Evolutionary conservation across 2,329 filamentous ascomycete genomes (phyloP).

Genomic region (Botrytis sinoallii): DNA sequence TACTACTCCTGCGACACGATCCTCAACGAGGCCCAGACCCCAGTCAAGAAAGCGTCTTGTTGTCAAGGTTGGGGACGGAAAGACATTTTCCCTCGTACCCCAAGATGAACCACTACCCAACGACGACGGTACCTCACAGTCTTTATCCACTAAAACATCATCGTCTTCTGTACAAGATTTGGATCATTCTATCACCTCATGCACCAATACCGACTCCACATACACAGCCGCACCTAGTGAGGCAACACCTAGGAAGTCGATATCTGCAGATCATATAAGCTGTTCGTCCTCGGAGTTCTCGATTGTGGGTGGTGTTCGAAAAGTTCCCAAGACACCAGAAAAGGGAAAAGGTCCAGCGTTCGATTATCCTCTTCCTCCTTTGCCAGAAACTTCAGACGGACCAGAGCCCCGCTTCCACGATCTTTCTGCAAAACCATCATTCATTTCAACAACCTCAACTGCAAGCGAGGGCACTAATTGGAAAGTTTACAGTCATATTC

Average conservation of each 20-base stretch:
- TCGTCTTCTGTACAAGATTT: slow-evolving; percentile 32
- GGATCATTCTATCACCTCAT: slow-evolving; percentile 34
- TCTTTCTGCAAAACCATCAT: slow-evolving; percentile 37
- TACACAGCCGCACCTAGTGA: slow-evolving; percentile 28
- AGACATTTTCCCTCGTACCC: slow-evolving; percentile 36
- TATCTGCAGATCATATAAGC: slow-evolving; percentile 36
- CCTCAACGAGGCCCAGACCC: slow-evolving; percentile 31
- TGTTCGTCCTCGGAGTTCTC: slow-evolving; percentile 37
- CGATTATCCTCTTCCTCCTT: slow-evolving; percentile 30
- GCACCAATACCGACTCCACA: slow-evolving; percentile 26
- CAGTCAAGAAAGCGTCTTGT: slow-evolving; percentile 33
- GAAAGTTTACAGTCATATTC: slow-evolving; percentile 34
- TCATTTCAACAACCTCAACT: slow-evolving; percentile 36
- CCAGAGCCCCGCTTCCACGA: slow-evolving; percentile 29
- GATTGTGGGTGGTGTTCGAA: slow-evolving; percentile 38
- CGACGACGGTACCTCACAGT: slow-evolving; percentile 26
- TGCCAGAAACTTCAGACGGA: slow-evolving; percentile 31
- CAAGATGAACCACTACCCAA: slow-evolving; percentile 28
- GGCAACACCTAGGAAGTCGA: slow-evolving; percentile 29
- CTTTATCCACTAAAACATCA: slow-evolving; percentile 27
- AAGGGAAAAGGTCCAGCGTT: slow-evolving; percentile 31
- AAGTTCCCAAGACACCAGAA: slow-evolving; percentile 39
- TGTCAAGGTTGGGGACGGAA: slow-evolving; percentile 32
- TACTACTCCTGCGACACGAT: slow-evolving; percentile 32
- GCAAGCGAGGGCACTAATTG: slow-evolving; percentile 38